phyloP scores from a whole-genome alignment of 1,284 basidiomycete species.

The Trichosporon asahii region DNA sequence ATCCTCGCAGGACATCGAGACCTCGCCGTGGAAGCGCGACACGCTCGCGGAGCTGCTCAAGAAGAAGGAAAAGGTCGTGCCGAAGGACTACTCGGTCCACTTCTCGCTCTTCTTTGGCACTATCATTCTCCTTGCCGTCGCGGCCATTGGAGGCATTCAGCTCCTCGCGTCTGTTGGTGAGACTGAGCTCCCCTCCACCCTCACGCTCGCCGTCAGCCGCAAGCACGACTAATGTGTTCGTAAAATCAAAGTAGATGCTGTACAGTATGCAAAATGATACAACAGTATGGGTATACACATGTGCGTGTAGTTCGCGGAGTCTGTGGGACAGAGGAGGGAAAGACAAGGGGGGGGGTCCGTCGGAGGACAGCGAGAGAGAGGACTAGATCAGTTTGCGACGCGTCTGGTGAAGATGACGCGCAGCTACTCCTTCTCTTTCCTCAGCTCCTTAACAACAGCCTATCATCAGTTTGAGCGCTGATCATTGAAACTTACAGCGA shows the following conservation, averaged over 20 bases:
- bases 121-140: slow-evolving; percentile 33
- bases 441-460: slow-evolving; percentile 32
- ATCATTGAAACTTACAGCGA: slow-evolving; percentile 37
- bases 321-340: not conserved
- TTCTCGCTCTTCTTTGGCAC: slow-evolving; percentile 47
- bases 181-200: slow-evolving; percentile 47
- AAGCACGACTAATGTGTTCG: slow-evolving; percentile 33
- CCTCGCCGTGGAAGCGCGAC: slow-evolving; percentile 4
- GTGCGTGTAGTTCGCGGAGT: not conserved
- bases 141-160: slow-evolving; percentile 34
- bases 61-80: slow-evolving; percentile 41
- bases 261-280: slow-evolving; percentile 15
- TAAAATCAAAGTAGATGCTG: slow-evolving; percentile 8
- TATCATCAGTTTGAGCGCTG: slow-evolving; percentile 11
- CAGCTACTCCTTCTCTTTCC: slow-evolving; percentile 26
- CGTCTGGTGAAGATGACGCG: not conserved
- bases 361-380: not conserved
- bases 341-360: not conserved
- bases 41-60: slow-evolving; percentile 30
- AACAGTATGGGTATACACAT: slow-evolving; percentile 9
- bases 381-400: not conserved
- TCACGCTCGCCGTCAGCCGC: slow-evolving; percentile 44
- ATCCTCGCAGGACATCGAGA: slow-evolving; percentile 3
- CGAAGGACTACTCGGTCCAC: slow-evolving; percentile 24
- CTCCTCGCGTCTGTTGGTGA: slow-evolving; percentile 45